phyloP scores from a whole-genome alignment of 1,284 basidiomycete genomes.

The Cutaneotrichosporon mucoides region DNA sequence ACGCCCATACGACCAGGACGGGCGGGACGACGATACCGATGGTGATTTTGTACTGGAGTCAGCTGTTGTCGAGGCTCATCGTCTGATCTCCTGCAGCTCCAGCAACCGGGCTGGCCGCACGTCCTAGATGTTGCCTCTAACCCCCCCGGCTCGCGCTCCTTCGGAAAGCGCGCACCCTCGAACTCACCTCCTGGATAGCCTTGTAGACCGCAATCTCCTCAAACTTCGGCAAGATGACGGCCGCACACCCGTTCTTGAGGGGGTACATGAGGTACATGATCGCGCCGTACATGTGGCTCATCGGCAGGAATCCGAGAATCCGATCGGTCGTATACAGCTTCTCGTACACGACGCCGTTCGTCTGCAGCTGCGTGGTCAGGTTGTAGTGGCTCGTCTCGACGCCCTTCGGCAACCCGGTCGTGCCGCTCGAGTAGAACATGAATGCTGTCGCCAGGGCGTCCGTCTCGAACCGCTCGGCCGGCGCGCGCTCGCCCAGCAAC shows the following conservation, averaged over 20 bases:
- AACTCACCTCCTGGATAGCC: slow-evolving; percentile 59
- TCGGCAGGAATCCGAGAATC: slow-evolving; percentile 13
- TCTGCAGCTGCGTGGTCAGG: slow-evolving; percentile 47
- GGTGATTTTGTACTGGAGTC: slow-evolving; percentile 58
- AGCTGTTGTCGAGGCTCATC: slow-evolving; percentile 53
- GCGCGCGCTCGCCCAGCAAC: neutral
- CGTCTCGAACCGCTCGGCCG: slow-evolving; percentile 1
- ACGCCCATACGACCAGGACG: slow-evolving; percentile 59
- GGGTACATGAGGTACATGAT: slow-evolving; percentile 57
- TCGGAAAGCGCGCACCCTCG: slow-evolving; percentile 10
- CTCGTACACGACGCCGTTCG: neutral
- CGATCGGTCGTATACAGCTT: slow-evolving; percentile 2
- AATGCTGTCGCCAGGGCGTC: neutral
- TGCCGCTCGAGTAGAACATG: slow-evolving; percentile 66
- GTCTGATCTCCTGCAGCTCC: too few relatives aligned
- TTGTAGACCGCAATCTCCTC: slow-evolving; percentile 56
- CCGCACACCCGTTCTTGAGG: slow-evolving; percentile 57
- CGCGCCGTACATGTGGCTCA: slow-evolving; percentile 18
- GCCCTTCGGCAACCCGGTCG: slow-evolving; percentile 49
- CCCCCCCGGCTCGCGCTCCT: too few relatives aligned
- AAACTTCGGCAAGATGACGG: slow-evolving; percentile 68
- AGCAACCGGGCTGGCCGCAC: too few relatives aligned
- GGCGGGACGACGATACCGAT: slow-evolving; percentile 72
- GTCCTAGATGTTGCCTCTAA: slow-evolving; percentile 51
- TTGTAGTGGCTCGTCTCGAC: slow-evolving; percentile 63